A percentile compares a stretch with the other conserved stretches of the same genome.
phyloP scores from a whole-genome alignment of 2,329 filamentous ascomycete genomes.

The Talaromyces sp. region DNA sequence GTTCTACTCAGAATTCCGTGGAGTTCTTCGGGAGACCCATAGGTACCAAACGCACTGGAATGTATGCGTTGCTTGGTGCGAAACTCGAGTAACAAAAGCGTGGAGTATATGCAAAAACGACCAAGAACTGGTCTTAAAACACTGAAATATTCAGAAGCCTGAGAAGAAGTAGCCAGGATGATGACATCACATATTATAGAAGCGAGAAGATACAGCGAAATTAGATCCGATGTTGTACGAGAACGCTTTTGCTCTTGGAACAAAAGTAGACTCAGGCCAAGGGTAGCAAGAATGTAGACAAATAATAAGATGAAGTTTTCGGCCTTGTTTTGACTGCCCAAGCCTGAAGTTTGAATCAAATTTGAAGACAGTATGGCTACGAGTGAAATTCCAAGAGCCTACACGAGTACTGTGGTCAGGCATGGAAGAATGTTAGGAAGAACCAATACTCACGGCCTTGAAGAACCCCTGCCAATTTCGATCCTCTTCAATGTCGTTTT shows the following conservation, averaged over 20 bases:
- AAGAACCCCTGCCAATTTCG: not conserved
- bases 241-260: conserved; percentile 1
- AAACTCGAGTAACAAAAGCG: conserved; percentile 1
- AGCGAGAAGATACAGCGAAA: conserved; percentile 3
- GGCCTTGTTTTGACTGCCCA: not conserved
- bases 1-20: not conserved
- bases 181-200: conserved; percentile 5
- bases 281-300: conserved; percentile 1
- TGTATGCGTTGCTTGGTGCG: not conserved
- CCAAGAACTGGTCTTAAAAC: not conserved
- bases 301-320: not conserved
- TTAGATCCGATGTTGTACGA: not conserved
- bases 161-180: not conserved
- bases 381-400: conserved; percentile 2
- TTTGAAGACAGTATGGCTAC: not conserved
- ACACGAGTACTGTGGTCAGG: not conserved
- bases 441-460: not conserved
- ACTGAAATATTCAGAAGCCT: not conserved
- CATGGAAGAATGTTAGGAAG: not conserved
- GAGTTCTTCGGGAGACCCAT: not conserved
- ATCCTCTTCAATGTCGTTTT: not conserved
- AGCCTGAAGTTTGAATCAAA: not conserved
- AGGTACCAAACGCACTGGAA: not conserved
- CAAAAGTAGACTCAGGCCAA: conserved; percentile 1
- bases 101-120: not conserved